These are phyloP conservation scores for Paramyrothecium roridum DNA, from an alignment of 2,329 filamentous ascomycete species.

Conservation along the genomic window DNA sequence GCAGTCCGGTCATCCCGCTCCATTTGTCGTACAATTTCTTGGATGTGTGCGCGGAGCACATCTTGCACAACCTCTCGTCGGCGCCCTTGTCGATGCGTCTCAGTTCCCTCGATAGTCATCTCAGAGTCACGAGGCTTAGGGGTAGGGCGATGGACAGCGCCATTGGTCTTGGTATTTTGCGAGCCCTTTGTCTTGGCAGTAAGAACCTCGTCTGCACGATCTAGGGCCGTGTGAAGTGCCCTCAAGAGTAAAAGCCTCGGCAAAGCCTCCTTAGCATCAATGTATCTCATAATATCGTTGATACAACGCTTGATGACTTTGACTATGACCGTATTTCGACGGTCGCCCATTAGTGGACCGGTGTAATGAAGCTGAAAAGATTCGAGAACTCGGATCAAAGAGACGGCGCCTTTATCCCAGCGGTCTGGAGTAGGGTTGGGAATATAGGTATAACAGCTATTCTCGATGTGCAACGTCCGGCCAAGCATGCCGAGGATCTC, in stretches of 20 bases:
- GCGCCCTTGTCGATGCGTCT: conserved; percentile 13
- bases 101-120: conserved; percentile 5
- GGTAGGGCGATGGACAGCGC: not conserved
- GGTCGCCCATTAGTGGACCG: conserved; percentile 8
- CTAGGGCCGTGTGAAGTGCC: conserved; percentile 36
- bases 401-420: conserved; percentile 51
- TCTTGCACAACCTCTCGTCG: conserved; percentile 36
- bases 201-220: conserved; percentile 40
- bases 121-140: not conserved
- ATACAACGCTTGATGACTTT: conserved; percentile 21
- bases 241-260: conserved; percentile 32
- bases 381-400: conserved; percentile 36
- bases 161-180: not conserved
- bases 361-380: conserved; percentile 31
- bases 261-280: conserved; percentile 14
- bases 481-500: conserved; percentile 58
- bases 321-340: conserved; percentile 18
- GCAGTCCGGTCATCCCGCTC: conserved; percentile 25
- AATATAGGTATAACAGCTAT: conserved; percentile 49
- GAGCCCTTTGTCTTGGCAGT: conserved; percentile 23
- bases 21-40: conserved; percentile 43
- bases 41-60: conserved; percentile 47
- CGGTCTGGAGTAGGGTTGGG: conserved; percentile 53
- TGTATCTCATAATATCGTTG: conserved; percentile 13
- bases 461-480: conserved; percentile 43